Conservation (phyloP, 192 early-diverging fungal genomes). For the Ramicandelaber brevisporus region DNA sequence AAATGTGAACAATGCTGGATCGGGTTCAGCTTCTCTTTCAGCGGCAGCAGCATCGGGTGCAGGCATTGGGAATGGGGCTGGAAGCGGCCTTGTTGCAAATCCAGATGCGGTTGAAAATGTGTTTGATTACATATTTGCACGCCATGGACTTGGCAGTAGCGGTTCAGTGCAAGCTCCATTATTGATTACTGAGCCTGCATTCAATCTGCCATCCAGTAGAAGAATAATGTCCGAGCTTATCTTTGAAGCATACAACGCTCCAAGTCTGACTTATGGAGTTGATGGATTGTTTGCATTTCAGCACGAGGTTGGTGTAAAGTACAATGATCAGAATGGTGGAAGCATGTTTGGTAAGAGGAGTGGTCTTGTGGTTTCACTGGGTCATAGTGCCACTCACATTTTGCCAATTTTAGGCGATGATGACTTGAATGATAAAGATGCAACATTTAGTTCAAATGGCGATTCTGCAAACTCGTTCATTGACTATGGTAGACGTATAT, state of each 20-base stretch:
- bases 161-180: slow-evolving; percentile 52
- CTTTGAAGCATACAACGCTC: slow-evolving; percentile 61
- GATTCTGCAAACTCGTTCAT: slow-evolving; percentile 26
- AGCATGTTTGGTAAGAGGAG: slow-evolving; percentile 31
- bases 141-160: slow-evolving; percentile 45
- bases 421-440: no score
- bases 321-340: no score
- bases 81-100: slow-evolving; percentile 13
- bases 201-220: slow-evolving; percentile 46
- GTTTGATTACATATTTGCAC: slow-evolving; percentile 64
- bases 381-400: slow-evolving; percentile 42
- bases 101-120: slow-evolving; percentile 39
- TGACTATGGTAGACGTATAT: slow-evolving; percentile 47
- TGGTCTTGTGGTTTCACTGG: slow-evolving; percentile 45
- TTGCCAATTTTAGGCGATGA: slow-evolving; percentile 58
- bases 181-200: slow-evolving; percentile 68
- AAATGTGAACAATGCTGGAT: slow-evolving; percentile 11
- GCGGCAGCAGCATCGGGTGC: no score
- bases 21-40: slow-evolving; percentile 13
- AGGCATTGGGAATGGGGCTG: slow-evolving; percentile 14
- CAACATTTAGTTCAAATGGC: no score
- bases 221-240: slow-evolving; percentile 63
- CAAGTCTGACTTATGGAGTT: slow-evolving; percentile 58
- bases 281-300: slow-evolving; percentile 71
- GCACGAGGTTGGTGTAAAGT: no score